Base-by-base conservation (phyloP, 2,329 filamentous ascomycete genomes). In the Dryadomyces quercivorus region DNA sequence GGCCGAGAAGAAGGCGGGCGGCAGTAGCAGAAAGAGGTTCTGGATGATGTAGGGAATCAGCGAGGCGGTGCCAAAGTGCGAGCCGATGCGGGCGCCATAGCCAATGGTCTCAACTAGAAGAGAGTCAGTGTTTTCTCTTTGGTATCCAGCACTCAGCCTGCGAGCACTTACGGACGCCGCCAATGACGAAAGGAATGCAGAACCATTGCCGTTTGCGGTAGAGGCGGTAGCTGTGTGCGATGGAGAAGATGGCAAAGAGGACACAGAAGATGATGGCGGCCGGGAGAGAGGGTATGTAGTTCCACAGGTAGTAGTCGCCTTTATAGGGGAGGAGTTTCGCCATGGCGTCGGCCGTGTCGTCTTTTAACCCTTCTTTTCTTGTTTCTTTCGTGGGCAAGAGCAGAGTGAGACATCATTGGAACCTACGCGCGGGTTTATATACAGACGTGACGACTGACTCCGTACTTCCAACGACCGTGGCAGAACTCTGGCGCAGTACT, bases 1-100 rank as follows among this genome's bases (percentile, higher is more conserved):
- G 2, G 75, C 75, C 26, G 75, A 73, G 62, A 72, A 75, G 47
- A 77, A 65, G 13, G 69, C 68, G 0, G 75, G 74, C 1, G 72
- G 71, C n/a, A 77, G 61, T 40, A 77, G 66, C 50, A 77, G 66
- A 42, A 74, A 62, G 22, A 72, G 61, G 48, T 61, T 63, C 59
- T 78, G 72, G 44, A 72, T 61, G 47, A 74, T 61, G 60, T 67
- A 77, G 3, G 69, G 68, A 1, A 59, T 55, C 44, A 72, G 61
- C 16, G 61, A 53, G 40, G 61, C 65, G 22, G 63, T 72, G 54
- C 56, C 57, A 56, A 59, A 63, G 55, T 57, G 58, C 31, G 62
- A 64, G 2, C 61, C 58, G 12, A 63, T 63, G 16, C 58, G 49
- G 5, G 18, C n/a, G 9, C 5, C 18, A 16, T 51, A 51, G 36